Evolutionary conservation across 2,329 filamentous ascomycete genomes (phyloP), one percentile per base, ranked within the genome.

Genomic region (Tolypocladium cylindrosporum): DNA sequence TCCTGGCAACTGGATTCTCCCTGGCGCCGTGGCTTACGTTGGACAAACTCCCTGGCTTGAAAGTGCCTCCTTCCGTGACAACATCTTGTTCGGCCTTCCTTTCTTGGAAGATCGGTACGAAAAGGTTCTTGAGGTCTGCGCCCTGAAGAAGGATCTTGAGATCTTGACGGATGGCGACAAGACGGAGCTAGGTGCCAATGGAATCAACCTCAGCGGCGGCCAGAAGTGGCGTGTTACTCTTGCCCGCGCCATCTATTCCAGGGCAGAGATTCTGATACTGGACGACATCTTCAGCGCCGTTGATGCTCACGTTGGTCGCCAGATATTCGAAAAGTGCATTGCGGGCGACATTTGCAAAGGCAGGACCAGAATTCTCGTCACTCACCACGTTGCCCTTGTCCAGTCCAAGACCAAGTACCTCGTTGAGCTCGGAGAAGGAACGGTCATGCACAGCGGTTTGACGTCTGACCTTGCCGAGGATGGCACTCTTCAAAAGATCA

Each of bases 231-330:
- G 90, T 56, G 81, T 94, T 39, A 90, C 88, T 0, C 84, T 95
- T 63, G 90, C 90, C 2, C 79, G 90, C 53, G 89, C 90, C 1
- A 77, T 94, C 21, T 94, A 94, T 70, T 92, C 89, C 2, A 79
- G 89, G 16, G 89, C 88, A 1, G 86, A 87, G 0, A 86, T 91
- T 61, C 75, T 95, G 6, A 76, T 94, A 21, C 78, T 94, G 65
- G 90, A 95, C 68, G 90, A 95, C 66, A 89, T 93, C 45, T 92
- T 95, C 69, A 90, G 87, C 67, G 86, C 90, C 11, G 84, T 94
- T 10, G 90, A 95, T 69, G 87, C 89, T 3, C 88, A 92, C 66
- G 89, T 91, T 37, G 90, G 89, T 19, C 82, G 88, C 36, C 87
- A 90, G 65, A 86, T 93, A 54, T 91, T 89, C 63, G 88, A 92